Conservation (phyloP, 495 filamentous ascomycete genomes). For the Cenococcum geophilum region DNA sequence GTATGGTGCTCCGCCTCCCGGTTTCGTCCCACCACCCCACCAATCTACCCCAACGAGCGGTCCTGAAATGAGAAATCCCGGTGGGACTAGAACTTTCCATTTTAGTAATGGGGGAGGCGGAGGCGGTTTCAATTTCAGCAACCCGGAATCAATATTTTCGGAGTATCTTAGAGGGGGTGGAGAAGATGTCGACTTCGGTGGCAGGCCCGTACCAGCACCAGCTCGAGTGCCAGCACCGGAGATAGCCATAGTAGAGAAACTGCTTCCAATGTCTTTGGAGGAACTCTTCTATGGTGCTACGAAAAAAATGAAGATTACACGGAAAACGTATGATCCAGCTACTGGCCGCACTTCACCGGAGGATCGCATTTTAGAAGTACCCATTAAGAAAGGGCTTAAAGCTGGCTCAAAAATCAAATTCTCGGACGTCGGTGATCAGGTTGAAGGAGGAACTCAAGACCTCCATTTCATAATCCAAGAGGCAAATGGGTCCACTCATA, state of each 20-base stretch:
- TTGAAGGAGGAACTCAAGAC: constrained; percentile 95
- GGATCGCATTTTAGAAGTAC: constrained; percentile 85
- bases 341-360: constrained; percentile 76
- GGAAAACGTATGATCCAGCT: constrained; percentile 77
- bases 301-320: constrained; percentile 97
- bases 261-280: constrained; percentile 73
- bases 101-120: too few species aligned
- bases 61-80: too few species aligned
- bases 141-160: too few species aligned
- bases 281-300: constrained; percentile 77
- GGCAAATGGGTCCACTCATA: constrained; percentile 49
- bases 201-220: too few species aligned
- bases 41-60: too few species aligned
- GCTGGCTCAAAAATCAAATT: constrained; percentile 97
- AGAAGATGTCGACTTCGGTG: too few species aligned
- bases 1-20: too few species aligned
- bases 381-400: constrained; percentile 90
- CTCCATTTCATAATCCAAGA: constrained; percentile 89
- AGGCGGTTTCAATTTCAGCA: constrained; percentile 36
- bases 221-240: constrained; percentile 70
- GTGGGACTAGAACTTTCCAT: too few species aligned
- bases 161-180: constrained; percentile 22
- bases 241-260: too few species aligned
- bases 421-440: constrained; percentile 89
- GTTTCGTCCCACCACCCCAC: too few species aligned